Conservation (phyloP, 129 eudicot genomes). For the Chrysanthemum lavandulifolium region DNA sequence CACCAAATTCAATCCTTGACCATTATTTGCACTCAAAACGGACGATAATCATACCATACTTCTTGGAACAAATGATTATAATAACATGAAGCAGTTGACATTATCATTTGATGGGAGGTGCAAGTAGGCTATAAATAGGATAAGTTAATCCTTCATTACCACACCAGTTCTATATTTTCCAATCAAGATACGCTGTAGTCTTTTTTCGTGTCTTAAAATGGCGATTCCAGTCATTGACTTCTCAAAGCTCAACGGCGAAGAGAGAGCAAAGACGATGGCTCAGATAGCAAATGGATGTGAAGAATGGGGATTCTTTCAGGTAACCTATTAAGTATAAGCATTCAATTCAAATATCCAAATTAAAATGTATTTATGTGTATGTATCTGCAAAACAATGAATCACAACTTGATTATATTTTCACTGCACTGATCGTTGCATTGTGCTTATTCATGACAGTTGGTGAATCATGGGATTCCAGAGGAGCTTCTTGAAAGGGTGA, state of each 20-base stretch:
- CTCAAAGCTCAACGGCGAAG: conserved; percentile 63
- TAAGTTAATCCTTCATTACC: too few relatives aligned
- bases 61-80: too few relatives aligned
- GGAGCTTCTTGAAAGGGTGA: conserved; percentile 74
- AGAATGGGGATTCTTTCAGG: conserved; percentile 93
- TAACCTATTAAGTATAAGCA: conserved; percentile 15
- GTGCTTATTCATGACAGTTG: conserved; percentile 32
- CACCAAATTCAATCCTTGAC: too few relatives aligned
- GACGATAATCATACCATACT: too few relatives aligned
- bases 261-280: conserved; percentile 57
- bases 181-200: too few relatives aligned
- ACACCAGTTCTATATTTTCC: too few relatives aligned
- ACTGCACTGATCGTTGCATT: background rate
- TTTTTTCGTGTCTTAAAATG: conserved; percentile 30
- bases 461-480: conserved; percentile 62
- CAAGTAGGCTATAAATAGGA: too few relatives aligned
- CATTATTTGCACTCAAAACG: too few relatives aligned
- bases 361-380: background rate
- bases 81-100: too few relatives aligned
- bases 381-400: too few relatives aligned
- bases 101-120: too few relatives aligned
- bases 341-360: background rate
- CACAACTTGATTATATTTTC: too few relatives aligned
- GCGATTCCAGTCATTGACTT: conserved; percentile 80
- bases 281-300: conserved; percentile 65